Evolutionary conservation across 2,329 filamentous ascomycete species (phyloP).

Genomic region (Aschersonia sp.): DNA sequence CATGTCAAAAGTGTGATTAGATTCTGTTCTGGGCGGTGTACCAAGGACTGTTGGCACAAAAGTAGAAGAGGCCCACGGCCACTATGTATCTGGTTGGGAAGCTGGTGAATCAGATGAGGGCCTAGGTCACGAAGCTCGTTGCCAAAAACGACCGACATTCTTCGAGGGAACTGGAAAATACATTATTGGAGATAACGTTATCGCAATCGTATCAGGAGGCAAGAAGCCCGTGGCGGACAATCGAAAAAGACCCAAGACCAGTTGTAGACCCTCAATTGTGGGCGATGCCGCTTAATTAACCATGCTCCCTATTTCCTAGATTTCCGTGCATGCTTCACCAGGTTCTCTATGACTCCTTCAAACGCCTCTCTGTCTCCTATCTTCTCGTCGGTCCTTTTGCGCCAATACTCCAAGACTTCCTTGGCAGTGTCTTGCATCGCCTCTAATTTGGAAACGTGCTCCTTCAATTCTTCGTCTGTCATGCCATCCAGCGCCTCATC

Average conservation of each 20-base stretch:
- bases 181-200: background rate
- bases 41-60: too few relatives aligned
- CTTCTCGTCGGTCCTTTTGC: constrained; percentile 71
- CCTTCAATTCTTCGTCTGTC: constrained; percentile 60
- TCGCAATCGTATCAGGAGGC: too few relatives aligned
- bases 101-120: background rate
- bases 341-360: constrained; percentile 91
- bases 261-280: background rate
- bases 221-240: background rate
- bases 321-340: constrained; percentile 83
- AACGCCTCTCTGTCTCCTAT: constrained; percentile 86
- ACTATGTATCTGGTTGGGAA: background rate
- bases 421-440: constrained; percentile 57
- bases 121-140: background rate
- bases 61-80: too few relatives aligned
- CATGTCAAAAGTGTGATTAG: too few relatives aligned
- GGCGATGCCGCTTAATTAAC: background rate
- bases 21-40: too few relatives aligned
- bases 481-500: constrained; percentile 70
- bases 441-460: constrained; percentile 56
- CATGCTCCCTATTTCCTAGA: constrained; percentile 49
- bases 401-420: constrained; percentile 76
- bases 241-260: background rate
- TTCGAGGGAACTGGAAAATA: background rate
- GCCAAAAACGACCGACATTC: background rate